A percentile compares a stretch with the other conserved stretches of the same genome.
Evolutionary conservation across 75 land plant genomes (phyloP).

Genomic region (Cupressus sempervirens): DNA sequence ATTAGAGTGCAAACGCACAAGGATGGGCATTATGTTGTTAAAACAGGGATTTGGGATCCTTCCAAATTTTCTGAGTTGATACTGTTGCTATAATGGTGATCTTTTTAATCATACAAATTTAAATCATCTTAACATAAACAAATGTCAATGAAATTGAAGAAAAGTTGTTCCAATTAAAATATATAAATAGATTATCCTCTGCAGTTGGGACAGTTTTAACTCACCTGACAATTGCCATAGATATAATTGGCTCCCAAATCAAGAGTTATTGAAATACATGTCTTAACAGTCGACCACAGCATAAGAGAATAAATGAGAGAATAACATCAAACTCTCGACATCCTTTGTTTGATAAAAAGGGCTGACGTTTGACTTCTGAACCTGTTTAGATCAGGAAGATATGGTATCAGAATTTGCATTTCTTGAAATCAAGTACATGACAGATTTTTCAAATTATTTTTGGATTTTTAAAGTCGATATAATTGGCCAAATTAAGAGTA

Average conservation of each 20-base stretch:
- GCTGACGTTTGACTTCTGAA: background rate
- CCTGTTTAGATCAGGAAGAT: background rate
- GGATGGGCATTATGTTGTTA: background rate
- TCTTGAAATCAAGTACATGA: background rate
- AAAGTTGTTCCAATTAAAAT: background rate
- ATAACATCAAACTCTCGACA: background rate
- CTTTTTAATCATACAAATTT: background rate
- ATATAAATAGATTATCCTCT: background rate
- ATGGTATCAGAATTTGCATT: background rate
- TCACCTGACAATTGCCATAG: background rate
- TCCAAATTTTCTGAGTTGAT: background rate
- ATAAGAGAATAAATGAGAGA: background rate
- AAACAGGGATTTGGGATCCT: background rate
- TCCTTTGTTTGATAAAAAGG: background rate
- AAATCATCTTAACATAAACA: background rate
- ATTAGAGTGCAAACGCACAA: background rate
- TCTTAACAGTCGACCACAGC: background rate
- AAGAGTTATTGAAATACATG: background rate
- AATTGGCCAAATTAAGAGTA: too few species aligned
- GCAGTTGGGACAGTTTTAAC: background rate
- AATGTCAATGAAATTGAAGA: background rate
- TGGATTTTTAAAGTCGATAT: background rate
- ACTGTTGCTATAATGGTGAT: background rate
- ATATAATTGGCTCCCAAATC: background rate
- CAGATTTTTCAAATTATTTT: background rate